Conservation (phyloP, 352 stramenopile species). For the Globisporangium splendens region DNA sequence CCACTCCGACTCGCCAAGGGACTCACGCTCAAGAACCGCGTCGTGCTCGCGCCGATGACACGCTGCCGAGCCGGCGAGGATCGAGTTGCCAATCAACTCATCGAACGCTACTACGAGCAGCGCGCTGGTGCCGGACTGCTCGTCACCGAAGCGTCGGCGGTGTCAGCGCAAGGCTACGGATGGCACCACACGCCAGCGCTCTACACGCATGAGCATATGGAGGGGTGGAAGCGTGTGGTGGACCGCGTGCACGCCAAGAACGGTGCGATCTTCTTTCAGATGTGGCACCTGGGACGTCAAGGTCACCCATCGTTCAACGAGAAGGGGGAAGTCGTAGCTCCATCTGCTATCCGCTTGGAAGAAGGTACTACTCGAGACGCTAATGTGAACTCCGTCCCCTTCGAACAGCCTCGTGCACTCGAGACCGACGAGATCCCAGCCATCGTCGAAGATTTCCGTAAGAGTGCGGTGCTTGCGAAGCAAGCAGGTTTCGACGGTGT, state of each 20-base stretch:
- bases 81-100: too few relatives aligned
- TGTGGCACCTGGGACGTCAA: slow-evolving; percentile 61
- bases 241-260: too few relatives aligned
- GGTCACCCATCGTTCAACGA: slow-evolving; percentile 28
- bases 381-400: not conserved
- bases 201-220: too few relatives aligned
- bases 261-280: slow-evolving; percentile 42
- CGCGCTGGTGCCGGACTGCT: too few relatives aligned
- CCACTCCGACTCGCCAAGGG: too few relatives aligned
- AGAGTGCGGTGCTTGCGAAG: slow-evolving; percentile 1
- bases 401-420: slow-evolving; percentile 3
- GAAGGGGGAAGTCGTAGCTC: slow-evolving; percentile 2
- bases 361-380: not conserved
- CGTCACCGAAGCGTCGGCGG: too few relatives aligned
- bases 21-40: too few relatives aligned
- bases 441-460: slow-evolving; percentile 1
- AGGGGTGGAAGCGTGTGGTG: too few relatives aligned
- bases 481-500: slow-evolving; percentile 62
- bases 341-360: slow-evolving; percentile 28
- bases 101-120: too few relatives aligned
- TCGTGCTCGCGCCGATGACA: not conserved
- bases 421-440: not conserved
- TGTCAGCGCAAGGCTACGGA: too few relatives aligned
- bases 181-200: too few relatives aligned
- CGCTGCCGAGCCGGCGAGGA: too few relatives aligned